These are phyloP conservation scores for Blastobotrys apis DNA, from an alignment of 1,139 yeast genomes.

Conservation along the genomic window DNA sequence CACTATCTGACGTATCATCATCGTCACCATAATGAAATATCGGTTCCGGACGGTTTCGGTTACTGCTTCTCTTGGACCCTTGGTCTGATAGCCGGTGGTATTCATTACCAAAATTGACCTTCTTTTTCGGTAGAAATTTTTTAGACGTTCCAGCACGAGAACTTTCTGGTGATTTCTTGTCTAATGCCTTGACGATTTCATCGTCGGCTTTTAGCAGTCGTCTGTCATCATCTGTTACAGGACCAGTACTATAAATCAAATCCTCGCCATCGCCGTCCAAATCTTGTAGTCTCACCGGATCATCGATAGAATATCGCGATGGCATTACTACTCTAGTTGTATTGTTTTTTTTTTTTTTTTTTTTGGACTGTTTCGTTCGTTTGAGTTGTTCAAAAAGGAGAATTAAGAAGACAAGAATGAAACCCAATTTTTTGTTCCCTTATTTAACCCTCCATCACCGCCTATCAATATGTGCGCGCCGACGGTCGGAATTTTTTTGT, in stretches of 20 bases:
- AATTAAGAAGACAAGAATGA: no score
- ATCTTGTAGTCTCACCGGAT: slow-evolving; percentile 25
- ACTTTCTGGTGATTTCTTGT: slow-evolving; percentile 14
- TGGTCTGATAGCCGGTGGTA: slow-evolving; percentile 12
- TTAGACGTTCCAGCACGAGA: slow-evolving; percentile 4
- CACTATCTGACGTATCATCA: slow-evolving; percentile 25
- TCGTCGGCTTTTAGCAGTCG: slow-evolving; percentile 30
- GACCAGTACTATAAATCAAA: slow-evolving; percentile 24
- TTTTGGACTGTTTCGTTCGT: no score
- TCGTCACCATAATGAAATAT: slow-evolving; percentile 16
- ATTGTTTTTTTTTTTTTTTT: no score
- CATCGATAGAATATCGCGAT: slow-evolving; percentile 27
- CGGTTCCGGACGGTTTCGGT: slow-evolving; percentile 11
- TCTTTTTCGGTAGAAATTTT: slow-evolving; percentile 19
- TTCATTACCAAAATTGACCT: slow-evolving; percentile 16
- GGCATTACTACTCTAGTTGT: no score
- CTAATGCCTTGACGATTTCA: slow-evolving; percentile 26
- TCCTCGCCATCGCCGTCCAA: slow-evolving; percentile 28
- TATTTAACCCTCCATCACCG: no score
- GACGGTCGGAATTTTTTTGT: no score
- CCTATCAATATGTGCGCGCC: no score
- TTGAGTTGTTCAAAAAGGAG: slow-evolving; percentile 11
- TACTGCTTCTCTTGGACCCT: neutral
- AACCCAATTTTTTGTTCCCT: no score
- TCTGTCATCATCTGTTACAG: slow-evolving; percentile 27